A percentile compares a stretch with the other conserved stretches of the same genome.
These are phyloP conservation scores for Neurospora sp. DNA, from an alignment of 2,329 filamentous ascomycete genomes.

Conservation along the genomic window DNA sequence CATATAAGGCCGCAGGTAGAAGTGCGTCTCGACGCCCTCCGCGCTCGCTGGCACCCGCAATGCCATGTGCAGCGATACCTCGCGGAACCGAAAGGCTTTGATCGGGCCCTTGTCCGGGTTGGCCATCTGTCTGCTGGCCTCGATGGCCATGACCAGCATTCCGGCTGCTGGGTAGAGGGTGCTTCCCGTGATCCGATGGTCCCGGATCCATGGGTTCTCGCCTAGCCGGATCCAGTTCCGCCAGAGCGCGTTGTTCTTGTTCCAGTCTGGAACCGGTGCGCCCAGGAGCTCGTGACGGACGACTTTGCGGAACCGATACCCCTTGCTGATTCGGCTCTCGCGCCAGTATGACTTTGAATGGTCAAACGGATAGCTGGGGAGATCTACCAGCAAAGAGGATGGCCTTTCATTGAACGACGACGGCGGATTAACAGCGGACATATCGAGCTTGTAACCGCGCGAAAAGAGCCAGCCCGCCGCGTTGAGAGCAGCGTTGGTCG, in stretches of 20 bases:
- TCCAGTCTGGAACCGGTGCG: conserved; percentile 16
- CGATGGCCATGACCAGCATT: conserved; percentile 29
- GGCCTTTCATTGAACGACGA: background rate
- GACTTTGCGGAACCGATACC: conserved; percentile 21
- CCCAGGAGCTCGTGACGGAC: conserved; percentile 21
- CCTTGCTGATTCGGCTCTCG: conserved; percentile 25
- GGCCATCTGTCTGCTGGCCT: conserved; percentile 23
- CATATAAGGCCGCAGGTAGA: background rate
- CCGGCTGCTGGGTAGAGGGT: conserved; percentile 28
- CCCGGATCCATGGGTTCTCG: conserved; percentile 34
- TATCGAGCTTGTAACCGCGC: background rate
- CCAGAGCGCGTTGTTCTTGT: conserved; percentile 28
- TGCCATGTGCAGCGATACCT: background rate
- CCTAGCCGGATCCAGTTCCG: conserved; percentile 32
- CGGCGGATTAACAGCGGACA: background rate
- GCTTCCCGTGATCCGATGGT: conserved; percentile 27
- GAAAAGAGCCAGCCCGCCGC: background rate
- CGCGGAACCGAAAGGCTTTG: conserved; percentile 2
- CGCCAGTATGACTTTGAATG: conserved; percentile 29
- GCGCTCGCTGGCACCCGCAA: conserved; percentile 1
- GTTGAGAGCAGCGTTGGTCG: background rate
- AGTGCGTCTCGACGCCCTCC: conserved; percentile 3
- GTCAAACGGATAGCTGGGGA: conserved; percentile 33
- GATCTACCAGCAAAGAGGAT: conserved; percentile 20
- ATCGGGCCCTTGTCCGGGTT: background rate